Base-by-base conservation (phyloP, 2,329 filamentous ascomycete genomes). In the Aspergillus sp. region DNA sequence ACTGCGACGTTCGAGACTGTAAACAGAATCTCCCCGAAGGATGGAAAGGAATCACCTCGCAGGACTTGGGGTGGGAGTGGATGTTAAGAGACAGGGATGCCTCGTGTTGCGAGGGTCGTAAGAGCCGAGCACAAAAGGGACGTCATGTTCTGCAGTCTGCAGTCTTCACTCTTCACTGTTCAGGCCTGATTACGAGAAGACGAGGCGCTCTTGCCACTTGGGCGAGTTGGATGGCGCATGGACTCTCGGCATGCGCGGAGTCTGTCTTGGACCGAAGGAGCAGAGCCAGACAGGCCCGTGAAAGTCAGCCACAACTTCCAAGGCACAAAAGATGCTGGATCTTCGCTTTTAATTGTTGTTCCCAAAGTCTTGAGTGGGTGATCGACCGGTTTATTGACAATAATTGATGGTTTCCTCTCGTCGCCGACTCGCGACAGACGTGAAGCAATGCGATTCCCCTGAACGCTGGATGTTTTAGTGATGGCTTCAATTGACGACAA, bases 351-450 rank as follows among this genome's bases (percentile, higher is more conserved):
- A 21, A n/a, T 12, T 24, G 12, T 35, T 43, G 43, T 58, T 58
- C 54, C 55, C 47, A 59, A 59, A 48, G 37, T 53, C 46, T 56
- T 37, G 8, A n/a, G 31, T 52, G 8, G 21, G 39, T 19, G 48
- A 52, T 56, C 54, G 48, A 52, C 53, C 21, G 19, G 43, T 47
- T 58, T 58, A 55, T 55, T 51, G 51, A 50, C 52, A 58, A 54
- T 55, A 55, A 58, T 47, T 24, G 17, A 33, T 15, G 33, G 27
- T 35, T 35, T 27, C 6, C 7, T 50, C 53, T 21, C 45, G 40
- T 23, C 11, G 17, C 39, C 7, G 24, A 33, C 15, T 31, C 9
- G 9, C 27, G 27, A 31, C 27, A 27, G 21, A 37, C n/a, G 11
- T 17, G 31, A 17, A 49, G 35, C 35, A 37, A 37, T 7, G 14